Evolutionary conservation across 2,329 filamentous ascomycete species (phyloP), one percentile per base, ranked within the genome.

Genomic region (Nemania sp.): DNA sequence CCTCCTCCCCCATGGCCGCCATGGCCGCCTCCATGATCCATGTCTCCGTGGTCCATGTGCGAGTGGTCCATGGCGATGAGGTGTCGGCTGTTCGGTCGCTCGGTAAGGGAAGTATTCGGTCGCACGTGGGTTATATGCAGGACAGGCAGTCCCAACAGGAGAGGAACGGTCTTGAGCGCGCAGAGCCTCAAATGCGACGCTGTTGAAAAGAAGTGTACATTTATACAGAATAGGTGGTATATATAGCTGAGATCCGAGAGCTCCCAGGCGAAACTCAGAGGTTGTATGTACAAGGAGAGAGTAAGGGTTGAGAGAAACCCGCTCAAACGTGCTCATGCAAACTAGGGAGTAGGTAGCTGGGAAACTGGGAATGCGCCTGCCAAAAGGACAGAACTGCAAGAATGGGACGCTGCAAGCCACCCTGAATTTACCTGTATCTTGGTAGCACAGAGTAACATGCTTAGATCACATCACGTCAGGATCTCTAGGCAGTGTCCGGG

Each of bases 41-140:
- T 78, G 57, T 71, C 76, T 62, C 78, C 79, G 66, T 86, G 82
- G 58, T 79, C 83, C 76, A 80, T 79, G 19, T 70, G 66, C 42
- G 68, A 68, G 67, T 79, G 76, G 49, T 75, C 68, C 67, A 70
- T 70, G 39, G 40, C 15, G 44, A 49, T 23, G 24, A 7, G 6
- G 19, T n/a, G n/a, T n/a, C 26, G 3, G 40, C 9, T 19, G 3
- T 20, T 9, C 30, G 14, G 28, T 24, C 6, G 34, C n/a, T 46
- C 44, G 23, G 14, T 3, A 11, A 49, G 1, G 34, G 15, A 41
- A 5, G 3, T 41, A 40, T 15, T 24, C 20, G 37, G 39, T 41
- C 14, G 11, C 19, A 23, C 14, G 6, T 34, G 17, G n/a, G 6
- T 22, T 20, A n/a, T 20, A 24, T n/a, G 8, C n/a, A 14, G 9